Evolutionary conservation across 192 early-diverging fungal species (phyloP), one percentile per base, ranked within the genome.

Genomic region (Coemansia guatemalensis): DNA sequence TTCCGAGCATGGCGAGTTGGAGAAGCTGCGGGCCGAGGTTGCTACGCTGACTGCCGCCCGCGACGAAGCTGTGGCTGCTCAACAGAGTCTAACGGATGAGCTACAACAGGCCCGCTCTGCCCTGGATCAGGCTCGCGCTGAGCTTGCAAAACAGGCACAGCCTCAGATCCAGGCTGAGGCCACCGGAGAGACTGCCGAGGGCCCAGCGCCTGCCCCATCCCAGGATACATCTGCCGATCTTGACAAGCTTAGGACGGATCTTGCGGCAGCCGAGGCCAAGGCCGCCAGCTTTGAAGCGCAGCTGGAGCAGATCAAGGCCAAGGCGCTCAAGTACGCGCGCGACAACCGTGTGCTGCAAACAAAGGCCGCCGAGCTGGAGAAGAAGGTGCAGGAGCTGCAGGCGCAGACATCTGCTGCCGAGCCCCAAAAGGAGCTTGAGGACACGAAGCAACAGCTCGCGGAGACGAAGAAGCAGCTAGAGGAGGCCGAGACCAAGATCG

Each of bases 181-280:
- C 6, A 33, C 47, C 12, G 33, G 21, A 8, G 41, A 30, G 12
- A 21, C 62, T 14, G 56, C 67, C 8, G 71, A 48, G 17, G 69
- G 54, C 6, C 47, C 65, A 2, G 65, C 39, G 12, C 9, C 39
- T 17, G 39, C 39, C 14, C 14, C 14, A 17, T 11, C 64, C 7
- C 65, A 68, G 27, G 48, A 52, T 17, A 52, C 52, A 33, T 53
- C 51, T 9, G 69, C 48, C 4, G 68, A 78, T 30, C 26, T 75
- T 8, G 76, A 74, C 35, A 69, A 75, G 39, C 85, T 93, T 22
- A 83, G 87, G 61, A 66, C 83, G 14, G 67, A 82, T 27, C 51
- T 85, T 18, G 72, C 72, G 5, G 71, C 65, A 8, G 54, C 76
- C 9, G 71, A 76, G 49, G 69, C 74, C 27, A 71, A 68, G 54